Percentiles rank a stretch among this genome's conserved stretches.
phyloP scores from a whole-genome alignment of 1,284 basidiomycete genomes.

The Neonothopanus nambi region DNA sequence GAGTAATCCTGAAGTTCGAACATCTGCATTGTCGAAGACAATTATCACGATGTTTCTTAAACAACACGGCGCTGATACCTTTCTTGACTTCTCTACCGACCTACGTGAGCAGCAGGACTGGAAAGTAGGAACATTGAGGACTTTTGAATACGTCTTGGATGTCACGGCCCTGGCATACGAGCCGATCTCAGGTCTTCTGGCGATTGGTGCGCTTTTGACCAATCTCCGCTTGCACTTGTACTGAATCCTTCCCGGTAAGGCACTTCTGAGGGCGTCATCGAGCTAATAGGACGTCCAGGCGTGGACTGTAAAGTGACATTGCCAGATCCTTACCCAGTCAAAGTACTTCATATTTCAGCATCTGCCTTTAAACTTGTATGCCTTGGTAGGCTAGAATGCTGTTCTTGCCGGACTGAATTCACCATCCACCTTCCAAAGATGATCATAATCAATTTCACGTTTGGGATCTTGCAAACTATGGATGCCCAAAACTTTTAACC shows the following conservation, averaged over 20 bases:
- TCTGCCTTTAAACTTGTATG: conserved; percentile 60
- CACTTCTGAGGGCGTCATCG: conserved; percentile 53
- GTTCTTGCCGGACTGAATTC: background rate
- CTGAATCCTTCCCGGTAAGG: conserved; percentile 40
- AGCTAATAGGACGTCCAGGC: conserved; percentile 66
- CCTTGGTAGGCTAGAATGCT: conserved; percentile 50
- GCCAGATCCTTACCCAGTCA: conserved; percentile 52
- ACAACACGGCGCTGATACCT: conserved; percentile 30
- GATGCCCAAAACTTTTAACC: conserved; percentile 55
- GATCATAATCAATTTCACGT: conserved; percentile 64
- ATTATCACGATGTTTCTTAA: conserved; percentile 23
- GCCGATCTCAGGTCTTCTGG: conserved; percentile 72
- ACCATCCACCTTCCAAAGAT: conserved; percentile 42
- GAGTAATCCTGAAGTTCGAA: background rate
- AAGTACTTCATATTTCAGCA: conserved; percentile 63
- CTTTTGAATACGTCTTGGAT: conserved; percentile 54
- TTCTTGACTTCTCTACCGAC: conserved; percentile 55
- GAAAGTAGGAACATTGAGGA: conserved; percentile 49
- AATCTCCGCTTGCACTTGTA: background rate
- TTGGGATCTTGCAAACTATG: conserved; percentile 62
- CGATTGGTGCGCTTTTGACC: conserved; percentile 49
- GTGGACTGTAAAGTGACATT: conserved; percentile 57
- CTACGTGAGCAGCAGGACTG: conserved; percentile 58
- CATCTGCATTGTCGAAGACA: background rate
- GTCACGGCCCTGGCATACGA: conserved; percentile 67